Evolutionary conservation across 2,329 filamentous ascomycete genomes (phyloP).

Genomic region (Cryphonectria radicalis): DNA sequence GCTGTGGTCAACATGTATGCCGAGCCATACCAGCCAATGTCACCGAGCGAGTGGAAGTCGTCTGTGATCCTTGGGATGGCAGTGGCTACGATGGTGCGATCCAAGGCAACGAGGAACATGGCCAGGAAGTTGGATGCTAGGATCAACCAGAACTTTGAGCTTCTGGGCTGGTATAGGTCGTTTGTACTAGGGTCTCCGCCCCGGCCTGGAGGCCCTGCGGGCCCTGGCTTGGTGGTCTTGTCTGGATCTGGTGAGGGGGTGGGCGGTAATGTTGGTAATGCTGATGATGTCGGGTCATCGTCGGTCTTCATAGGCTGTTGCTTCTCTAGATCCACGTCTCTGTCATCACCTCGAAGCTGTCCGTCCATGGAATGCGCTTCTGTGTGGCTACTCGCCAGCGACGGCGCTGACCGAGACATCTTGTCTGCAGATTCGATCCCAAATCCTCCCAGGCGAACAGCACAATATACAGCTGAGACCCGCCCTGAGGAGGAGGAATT

Average conservation of each 20-base stretch:
- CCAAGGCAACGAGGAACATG: conserved; percentile 62
- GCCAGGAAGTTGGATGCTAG: conserved; percentile 58
- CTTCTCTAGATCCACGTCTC: conserved; percentile 20
- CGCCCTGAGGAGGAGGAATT: not conserved
- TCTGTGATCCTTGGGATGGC: conserved; percentile 60
- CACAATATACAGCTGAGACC: not conserved
- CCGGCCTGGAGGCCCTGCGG: conserved; percentile 15
- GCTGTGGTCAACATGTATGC: conserved; percentile 64
- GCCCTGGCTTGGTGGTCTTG: not conserved
- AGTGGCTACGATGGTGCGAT: conserved; percentile 60
- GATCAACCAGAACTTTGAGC: conserved; percentile 59
- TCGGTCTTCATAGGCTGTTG: not conserved
- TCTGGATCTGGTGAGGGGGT: not conserved
- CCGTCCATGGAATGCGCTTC: conserved; percentile 9
- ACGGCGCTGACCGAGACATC: conserved; percentile 27
- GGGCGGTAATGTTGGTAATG: not conserved
- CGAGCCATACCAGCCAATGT: conserved; percentile 65
- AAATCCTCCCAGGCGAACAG: conserved; percentile 7
- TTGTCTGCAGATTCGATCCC: not conserved
- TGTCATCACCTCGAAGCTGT: not conserved
- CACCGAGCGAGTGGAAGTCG: conserved; percentile 60
- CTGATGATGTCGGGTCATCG: not conserved
- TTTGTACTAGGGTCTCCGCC: conserved; percentile 30
- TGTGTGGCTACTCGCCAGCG: conserved; percentile 29
- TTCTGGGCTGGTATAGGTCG: conserved; percentile 56